phyloP scores from a whole-genome alignment of 495 filamentous ascomycete genomes.

The Elasticomyces elasticus region DNA sequence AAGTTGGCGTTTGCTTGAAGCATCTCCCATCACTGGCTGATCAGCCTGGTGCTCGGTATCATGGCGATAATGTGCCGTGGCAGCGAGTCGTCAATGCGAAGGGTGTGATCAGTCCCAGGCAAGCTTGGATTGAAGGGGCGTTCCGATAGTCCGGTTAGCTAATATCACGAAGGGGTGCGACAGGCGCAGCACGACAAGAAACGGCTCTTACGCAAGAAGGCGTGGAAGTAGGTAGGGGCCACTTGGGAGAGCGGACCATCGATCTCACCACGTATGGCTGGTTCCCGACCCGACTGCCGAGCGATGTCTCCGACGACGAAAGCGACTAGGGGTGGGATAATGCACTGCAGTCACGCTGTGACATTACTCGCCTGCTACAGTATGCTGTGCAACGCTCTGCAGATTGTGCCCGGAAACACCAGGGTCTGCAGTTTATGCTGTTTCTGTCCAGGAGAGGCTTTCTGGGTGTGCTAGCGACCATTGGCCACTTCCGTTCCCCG shows the following conservation, averaged over 20 bases:
- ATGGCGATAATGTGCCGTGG: conserved; percentile 79
- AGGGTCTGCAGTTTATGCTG: no score
- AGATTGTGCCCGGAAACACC: no score
- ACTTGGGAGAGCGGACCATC: conserved; percentile 30
- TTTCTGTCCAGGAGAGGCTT: no score
- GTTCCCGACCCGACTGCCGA: conserved; percentile 32
- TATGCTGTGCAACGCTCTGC: no score
- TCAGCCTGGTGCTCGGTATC: conserved; percentile 41
- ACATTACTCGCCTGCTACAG: no score
- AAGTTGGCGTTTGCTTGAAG: conserved; percentile 83
- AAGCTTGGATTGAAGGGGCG: conserved; percentile 13
- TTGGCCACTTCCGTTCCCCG: no score
- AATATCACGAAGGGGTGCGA: conserved; percentile 23
- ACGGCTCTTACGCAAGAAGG: conserved; percentile 27
- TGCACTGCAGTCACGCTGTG: background rate
- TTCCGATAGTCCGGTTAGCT: background rate
- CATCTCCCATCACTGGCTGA: conserved; percentile 51
- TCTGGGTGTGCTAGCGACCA: no score
- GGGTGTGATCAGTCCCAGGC: conserved; percentile 78
- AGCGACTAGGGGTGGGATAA: background rate
- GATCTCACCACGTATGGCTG: conserved; percentile 30
- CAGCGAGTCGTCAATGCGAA: conserved; percentile 84
- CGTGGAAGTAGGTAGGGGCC: conserved; percentile 28
- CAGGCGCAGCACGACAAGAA: conserved; percentile 30
- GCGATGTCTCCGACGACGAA: conserved; percentile 27